These are phyloP conservation scores for Colletotrichum sp. DNA, from an alignment of 2,329 filamentous ascomycete species.

Conservation along the genomic window DNA sequence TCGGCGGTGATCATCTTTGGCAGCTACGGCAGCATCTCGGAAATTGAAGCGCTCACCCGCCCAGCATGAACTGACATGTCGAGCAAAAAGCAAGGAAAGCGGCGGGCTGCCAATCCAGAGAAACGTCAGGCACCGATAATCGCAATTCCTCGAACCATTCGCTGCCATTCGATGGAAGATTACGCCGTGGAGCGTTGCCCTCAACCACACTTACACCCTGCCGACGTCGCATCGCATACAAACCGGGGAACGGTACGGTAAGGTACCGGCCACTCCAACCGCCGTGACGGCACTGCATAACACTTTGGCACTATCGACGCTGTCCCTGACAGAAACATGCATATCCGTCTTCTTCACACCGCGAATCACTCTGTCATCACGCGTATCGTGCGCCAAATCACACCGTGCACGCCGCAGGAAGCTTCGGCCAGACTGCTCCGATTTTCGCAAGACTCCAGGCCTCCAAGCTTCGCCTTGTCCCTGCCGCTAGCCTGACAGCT, in stretches of 20 bases:
- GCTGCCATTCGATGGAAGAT: background rate
- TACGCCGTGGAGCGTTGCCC: slow-evolving; percentile 3
- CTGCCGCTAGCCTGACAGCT: background rate
- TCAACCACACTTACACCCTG: slow-evolving; percentile 4
- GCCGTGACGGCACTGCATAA: background rate
- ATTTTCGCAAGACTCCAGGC: background rate
- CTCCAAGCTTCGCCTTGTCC: background rate
- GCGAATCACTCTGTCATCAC: background rate
- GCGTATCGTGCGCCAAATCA: background rate
- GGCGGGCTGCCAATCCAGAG: background rate
- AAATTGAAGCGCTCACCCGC: background rate
- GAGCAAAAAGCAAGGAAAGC: slow-evolving; percentile 2
- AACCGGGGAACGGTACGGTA: background rate
- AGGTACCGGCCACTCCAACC: background rate
- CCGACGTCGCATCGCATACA: background rate
- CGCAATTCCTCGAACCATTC: background rate
- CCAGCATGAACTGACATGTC: background rate
- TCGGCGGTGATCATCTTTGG: background rate
- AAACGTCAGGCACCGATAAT: background rate
- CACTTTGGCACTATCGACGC: background rate
- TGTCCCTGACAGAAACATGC: background rate
- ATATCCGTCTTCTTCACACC: background rate
- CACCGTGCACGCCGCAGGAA: background rate
- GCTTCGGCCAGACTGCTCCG: background rate
- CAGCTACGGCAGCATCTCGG: slow-evolving; percentile 1